phyloP scores from a whole-genome alignment of 2,329 filamentous ascomycete genomes.

The Colletotrichum musicola region DNA sequence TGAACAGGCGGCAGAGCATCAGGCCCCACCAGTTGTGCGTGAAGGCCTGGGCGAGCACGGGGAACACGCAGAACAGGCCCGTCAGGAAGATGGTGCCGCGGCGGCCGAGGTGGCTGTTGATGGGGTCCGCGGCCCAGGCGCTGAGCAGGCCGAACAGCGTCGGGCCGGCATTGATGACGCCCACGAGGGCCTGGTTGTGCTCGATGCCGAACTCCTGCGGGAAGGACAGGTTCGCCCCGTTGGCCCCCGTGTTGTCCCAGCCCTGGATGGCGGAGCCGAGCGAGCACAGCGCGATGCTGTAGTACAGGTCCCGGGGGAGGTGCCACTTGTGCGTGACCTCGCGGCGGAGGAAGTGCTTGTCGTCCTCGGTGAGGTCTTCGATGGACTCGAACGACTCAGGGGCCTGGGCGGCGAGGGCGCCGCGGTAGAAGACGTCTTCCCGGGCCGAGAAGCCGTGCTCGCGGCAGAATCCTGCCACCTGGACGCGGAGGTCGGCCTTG shows the following conservation, averaged over 20 bases:
- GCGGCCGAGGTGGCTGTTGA: constrained; percentile 49
- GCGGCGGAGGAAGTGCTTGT: constrained; percentile 42
- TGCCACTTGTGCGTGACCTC: constrained; percentile 48
- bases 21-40: constrained; percentile 65
- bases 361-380: constrained; percentile 43
- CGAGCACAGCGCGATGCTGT: constrained; percentile 46
- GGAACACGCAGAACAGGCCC: constrained; percentile 66
- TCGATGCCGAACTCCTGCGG: constrained; percentile 51
- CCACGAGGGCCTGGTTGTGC: constrained; percentile 64
- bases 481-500: constrained; percentile 40
- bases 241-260: constrained; percentile 60
- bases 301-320: constrained; percentile 45
- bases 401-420: constrained; percentile 47
- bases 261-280: constrained; percentile 51
- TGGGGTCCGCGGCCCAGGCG: constrained; percentile 50
- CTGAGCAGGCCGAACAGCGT: constrained; percentile 42
- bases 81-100: constrained; percentile 63
- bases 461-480: constrained; percentile 44
- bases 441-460: constrained; percentile 46
- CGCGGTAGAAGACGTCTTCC: constrained; percentile 45
- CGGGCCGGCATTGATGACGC: constrained; percentile 64
- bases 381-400: constrained; percentile 39
- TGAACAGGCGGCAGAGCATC: constrained; percentile 60
- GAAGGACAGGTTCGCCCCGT: constrained; percentile 55
- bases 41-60: constrained; percentile 66